phyloP scores from a whole-genome alignment of 1,284 basidiomycete genomes.

The Bjerkandera adusta region DNA sequence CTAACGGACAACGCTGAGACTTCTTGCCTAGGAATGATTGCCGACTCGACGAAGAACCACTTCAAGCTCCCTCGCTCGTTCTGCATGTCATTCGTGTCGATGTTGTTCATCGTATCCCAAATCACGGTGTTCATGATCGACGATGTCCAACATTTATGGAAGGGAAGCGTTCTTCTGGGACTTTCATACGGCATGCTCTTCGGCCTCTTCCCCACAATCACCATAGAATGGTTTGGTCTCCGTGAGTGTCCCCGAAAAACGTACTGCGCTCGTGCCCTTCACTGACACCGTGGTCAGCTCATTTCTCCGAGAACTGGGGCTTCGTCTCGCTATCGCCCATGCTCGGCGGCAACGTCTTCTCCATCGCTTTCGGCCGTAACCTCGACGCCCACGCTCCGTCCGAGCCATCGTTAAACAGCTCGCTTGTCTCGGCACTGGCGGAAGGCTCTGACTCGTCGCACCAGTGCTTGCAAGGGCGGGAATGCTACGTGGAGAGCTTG shows the following conservation, averaged over 20 bases:
- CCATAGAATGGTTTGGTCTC: slow-evolving; percentile 87
- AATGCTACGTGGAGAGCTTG: slow-evolving; percentile 52
- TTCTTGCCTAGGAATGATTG: slow-evolving; percentile 52
- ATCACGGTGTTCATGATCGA: slow-evolving; percentile 55
- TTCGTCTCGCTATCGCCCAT: slow-evolving; percentile 76
- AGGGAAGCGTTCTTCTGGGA: slow-evolving; percentile 71
- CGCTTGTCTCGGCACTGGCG: slow-evolving; percentile 24
- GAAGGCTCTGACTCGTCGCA: slow-evolving; percentile 28
- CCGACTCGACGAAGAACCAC: slow-evolving; percentile 67
- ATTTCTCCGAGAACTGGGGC: slow-evolving; percentile 87
- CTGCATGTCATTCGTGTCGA: slow-evolving; percentile 66
- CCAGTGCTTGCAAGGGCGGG: slow-evolving; percentile 48
- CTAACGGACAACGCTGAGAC: background rate
- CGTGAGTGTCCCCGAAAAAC: slow-evolving; percentile 41
- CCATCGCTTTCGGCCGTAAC: slow-evolving; percentile 78
- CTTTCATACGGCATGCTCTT: slow-evolving; percentile 80
- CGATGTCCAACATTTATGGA: slow-evolving; percentile 66
- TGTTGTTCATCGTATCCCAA: slow-evolving; percentile 71
- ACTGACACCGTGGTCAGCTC: slow-evolving; percentile 37
- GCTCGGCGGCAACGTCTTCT: slow-evolving; percentile 82
- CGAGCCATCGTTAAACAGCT: slow-evolving; percentile 12
- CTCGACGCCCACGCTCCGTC: slow-evolving; percentile 67
- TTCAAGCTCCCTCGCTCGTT: slow-evolving; percentile 66
- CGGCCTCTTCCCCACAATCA: slow-evolving; percentile 73
- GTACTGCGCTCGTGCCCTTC: slow-evolving; percentile 4